Conservation (phyloP, 176 grass and related monocot genomes). For the Aegilops bicornis region DNA sequence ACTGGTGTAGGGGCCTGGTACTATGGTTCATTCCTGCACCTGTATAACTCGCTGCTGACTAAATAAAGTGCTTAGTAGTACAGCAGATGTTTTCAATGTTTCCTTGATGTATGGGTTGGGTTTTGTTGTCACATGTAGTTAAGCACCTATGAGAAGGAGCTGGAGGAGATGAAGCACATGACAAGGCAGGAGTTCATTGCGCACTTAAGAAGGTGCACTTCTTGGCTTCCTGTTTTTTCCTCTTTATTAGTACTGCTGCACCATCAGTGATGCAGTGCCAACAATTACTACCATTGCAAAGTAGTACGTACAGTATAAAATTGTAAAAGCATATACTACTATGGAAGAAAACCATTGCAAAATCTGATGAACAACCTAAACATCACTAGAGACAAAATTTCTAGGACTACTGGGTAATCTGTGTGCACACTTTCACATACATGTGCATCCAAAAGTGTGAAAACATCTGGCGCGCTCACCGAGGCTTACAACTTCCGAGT, state of each 20-base stretch:
- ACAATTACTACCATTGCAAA: not conserved
- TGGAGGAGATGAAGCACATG: conserved; percentile 91
- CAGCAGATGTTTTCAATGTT: not conserved
- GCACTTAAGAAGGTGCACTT: conserved; percentile 70
- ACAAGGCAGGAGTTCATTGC: conserved; percentile 87
- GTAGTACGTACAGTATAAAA: not conserved
- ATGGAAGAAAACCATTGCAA: not conserved
- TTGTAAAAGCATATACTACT: not conserved
- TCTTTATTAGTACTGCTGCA: not conserved
- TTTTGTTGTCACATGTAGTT: conserved; percentile 31
- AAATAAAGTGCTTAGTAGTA: not conserved
- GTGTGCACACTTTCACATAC: not conserved
- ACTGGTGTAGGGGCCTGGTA: not conserved
- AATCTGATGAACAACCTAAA: not conserved
- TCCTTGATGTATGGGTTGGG: not conserved
- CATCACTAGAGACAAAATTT: conserved; percentile 26
- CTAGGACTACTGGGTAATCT: not conserved
- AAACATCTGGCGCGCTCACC: conserved; percentile 32
- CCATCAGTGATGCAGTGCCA: not conserved
- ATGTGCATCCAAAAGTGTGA: conserved; percentile 34
- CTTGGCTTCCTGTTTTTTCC: not conserved
- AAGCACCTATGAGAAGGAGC: conserved; percentile 70
- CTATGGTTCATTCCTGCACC: not conserved
- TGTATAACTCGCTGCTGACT: not conserved
- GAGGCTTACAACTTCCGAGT: conserved; percentile 22